Evolutionary conservation across 176 grass and related monocot genomes (phyloP), one percentile per base, ranked within the genome.

Genomic region (Aegilops tauschii): DNA sequence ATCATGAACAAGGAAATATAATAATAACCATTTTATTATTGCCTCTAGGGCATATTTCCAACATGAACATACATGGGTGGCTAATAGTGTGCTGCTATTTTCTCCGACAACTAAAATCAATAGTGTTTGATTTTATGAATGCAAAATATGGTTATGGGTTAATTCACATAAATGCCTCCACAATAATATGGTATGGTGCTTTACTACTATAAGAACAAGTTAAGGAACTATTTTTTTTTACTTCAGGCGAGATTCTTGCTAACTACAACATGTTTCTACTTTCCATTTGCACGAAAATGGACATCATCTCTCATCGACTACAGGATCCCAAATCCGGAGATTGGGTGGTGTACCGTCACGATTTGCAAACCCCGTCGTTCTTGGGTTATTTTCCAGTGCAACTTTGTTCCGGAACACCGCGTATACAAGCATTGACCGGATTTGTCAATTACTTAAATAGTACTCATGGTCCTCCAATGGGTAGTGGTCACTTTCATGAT

Each of bases 281-380:
- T 4, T 73, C 58, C 5, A 8, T 76, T 27, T 78, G 31, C n/a
- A 32, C 28, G 66, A 69, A 70, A 62, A 73, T 45, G 70, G 70
- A 25, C 11, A 45, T 73, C 21, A 68, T 28, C 12, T 5, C 12
- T 47, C 6, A 9, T 28, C 12, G 23, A 84, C 5, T 85, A 52
- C 17, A 91, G 85, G 89, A 91, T 79, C 30, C 85, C 44, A 54
- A 72, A 9, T 78, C 85, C 21, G 73, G 73, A 61, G 85, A 91
- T 67, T 91, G 80, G 89, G 69, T 86, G 23, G 21, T 87, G 23
- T 91, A 87, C 73, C 73, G 80, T 29, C 62, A 91, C 62, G 89
- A 87, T 49, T 3, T 35, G 16, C 65, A 50, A 12, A 82, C 73
- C 12, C 64, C 73, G 4, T 87, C 74, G 20, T 84, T 49, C 23